Evolutionary conservation across 2,329 filamentous ascomycete species (phyloP).

Genomic region (Colletotrichum liaoningense): DNA sequence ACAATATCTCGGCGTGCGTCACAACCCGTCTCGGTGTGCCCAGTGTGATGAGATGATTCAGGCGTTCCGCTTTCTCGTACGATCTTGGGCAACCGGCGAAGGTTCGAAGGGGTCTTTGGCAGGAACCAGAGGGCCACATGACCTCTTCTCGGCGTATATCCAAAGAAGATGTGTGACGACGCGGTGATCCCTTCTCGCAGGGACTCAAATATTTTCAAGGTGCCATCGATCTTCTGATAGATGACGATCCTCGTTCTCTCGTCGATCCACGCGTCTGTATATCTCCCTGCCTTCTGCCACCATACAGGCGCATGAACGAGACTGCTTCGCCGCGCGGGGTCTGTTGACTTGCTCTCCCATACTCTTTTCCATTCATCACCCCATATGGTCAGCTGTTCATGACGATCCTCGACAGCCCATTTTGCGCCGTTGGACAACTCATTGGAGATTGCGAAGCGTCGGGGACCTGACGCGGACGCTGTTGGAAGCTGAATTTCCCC

Average conservation of each 20-base stretch:
- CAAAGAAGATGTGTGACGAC: conserved; percentile 9
- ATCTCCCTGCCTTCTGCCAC: conserved; percentile 5
- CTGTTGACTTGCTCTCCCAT: background rate
- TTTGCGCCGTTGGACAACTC: background rate
- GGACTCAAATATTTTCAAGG: background rate
- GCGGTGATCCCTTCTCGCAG: background rate
- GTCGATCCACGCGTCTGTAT: background rate
- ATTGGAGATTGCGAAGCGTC: background rate
- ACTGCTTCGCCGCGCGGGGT: background rate
- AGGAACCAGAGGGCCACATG: conserved; percentile 3
- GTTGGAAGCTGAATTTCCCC: background rate
- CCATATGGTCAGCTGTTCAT: background rate
- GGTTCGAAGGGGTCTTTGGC: background rate
- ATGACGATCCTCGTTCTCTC: background rate
- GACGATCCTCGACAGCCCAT: conserved; percentile 8
- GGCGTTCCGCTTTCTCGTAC: background rate
- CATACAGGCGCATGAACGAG: background rate
- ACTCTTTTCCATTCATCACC: background rate
- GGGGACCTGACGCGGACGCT: background rate
- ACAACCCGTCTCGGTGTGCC: background rate
- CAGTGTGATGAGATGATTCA: background rate
- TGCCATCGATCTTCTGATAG: background rate
- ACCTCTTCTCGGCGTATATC: background rate
- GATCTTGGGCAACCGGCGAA: background rate
- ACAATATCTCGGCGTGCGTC: background rate